Evolutionary conservation across 2,329 filamentous ascomycete species (phyloP), one percentile per base, ranked within the genome.

Genomic region (Cyclaneusma minus): DNA sequence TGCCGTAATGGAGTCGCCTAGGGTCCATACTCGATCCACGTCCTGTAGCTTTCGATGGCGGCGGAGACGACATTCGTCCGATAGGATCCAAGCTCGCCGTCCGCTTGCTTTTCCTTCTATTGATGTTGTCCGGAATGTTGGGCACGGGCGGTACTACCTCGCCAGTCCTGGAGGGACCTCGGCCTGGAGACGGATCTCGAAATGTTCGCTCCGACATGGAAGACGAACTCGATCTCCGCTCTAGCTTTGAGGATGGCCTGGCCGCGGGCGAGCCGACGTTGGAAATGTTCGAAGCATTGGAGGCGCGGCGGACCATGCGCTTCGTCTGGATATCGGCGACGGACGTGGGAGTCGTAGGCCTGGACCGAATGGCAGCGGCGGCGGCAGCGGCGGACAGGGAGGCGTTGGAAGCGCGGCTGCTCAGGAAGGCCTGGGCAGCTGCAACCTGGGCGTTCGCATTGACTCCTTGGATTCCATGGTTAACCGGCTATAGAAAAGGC

Each of bases 131-230:
- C 3, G 81, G 82, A 14, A 93, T 60, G 4, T 64, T 60, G 18
- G 84, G 85, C 3, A 93, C 73, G 2, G 83, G 83, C 16, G 83
- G 82, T 27, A 68, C 61, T 40, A 67, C 55, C 25, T 54, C 48
- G 12, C 47, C 39, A 21, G 32, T 47, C 29, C 46, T 48, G 35
- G 50, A 45, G 22, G 50, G 50, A 30, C 50, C 45, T 29, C 60
- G 59, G 45, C 51, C 52, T 48, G 64, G 81, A 4, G 75, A 91
- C 3, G 74, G 71, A 8, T 77, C 78, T 38, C 85, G 72, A 50
- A 94, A 93, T 1, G 83, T 85, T 31, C 87, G 70, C 48, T 87
- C 80, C 16, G 70, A 76, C 85, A 95, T 92, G 25, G 84, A 93
- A 13, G 72, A 66, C 15, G 67, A 67, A 52, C 85, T 91, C 29